These are phyloP conservation scores for Lipomyces sp. DNA, from an alignment of 805 yeast genomes.

Conservation along the genomic window DNA sequence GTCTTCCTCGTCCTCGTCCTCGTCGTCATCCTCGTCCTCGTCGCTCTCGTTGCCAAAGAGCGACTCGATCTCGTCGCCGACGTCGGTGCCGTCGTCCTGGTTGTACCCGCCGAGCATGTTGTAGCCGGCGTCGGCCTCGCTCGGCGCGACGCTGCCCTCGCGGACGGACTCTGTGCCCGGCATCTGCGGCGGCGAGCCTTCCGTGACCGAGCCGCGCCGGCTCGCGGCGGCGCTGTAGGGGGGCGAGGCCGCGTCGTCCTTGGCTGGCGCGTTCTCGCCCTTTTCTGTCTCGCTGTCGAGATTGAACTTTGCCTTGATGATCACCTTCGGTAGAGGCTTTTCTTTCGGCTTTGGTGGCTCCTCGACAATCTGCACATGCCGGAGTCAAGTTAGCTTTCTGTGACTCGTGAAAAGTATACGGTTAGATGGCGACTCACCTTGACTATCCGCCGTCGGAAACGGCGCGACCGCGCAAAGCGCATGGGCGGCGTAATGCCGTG, in stretches of 20 bases:
- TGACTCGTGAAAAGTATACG: neutral
- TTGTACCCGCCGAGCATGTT: constrained; percentile 35
- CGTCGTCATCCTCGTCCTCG: constrained; percentile 38
- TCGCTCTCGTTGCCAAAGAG: constrained; percentile 46
- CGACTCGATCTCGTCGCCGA: constrained; percentile 38
- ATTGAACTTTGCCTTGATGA: constrained; percentile 31
- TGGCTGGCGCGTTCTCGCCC: constrained; percentile 29
- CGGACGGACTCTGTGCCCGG: constrained; percentile 28
- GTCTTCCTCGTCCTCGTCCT: constrained; percentile 47
- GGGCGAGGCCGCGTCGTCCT: constrained; percentile 29
- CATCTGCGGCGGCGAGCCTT: constrained; percentile 12
- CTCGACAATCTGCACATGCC: constrained; percentile 3
- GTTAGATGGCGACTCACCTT: constrained; percentile 51
- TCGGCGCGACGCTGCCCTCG: constrained; percentile 26
- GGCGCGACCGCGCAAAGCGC: constrained; percentile 61
- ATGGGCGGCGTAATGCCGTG: constrained; percentile 85
- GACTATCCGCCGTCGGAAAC: constrained; percentile 68
- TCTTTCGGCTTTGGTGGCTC: constrained; percentile 15
- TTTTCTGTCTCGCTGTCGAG: constrained; percentile 40
- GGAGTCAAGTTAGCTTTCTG: neutral
- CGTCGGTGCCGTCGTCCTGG: constrained; percentile 40
- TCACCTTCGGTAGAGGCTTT: constrained; percentile 21
- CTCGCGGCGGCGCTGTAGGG: too few relatives aligned
- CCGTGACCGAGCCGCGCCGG: too few relatives aligned
- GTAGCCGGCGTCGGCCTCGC: constrained; percentile 34